phyloP scores from a whole-genome alignment of 2,329 filamentous ascomycete species.

The Aureobasidium sp. region DNA sequence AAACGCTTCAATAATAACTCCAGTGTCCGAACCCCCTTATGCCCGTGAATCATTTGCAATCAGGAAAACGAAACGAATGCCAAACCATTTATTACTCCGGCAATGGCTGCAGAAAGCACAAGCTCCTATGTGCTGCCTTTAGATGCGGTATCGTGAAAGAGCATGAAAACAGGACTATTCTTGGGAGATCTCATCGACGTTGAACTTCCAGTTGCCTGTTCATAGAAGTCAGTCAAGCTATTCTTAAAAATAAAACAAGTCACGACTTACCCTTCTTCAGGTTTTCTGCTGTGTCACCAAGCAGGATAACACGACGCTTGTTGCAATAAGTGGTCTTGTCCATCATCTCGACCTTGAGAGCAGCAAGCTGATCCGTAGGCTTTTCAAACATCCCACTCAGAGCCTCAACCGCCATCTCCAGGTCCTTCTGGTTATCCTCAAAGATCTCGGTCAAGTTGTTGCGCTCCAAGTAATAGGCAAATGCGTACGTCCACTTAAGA shows the following conservation, averaged over 20 bases:
- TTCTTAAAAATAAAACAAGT: neutral
- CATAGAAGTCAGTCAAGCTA: constrained; percentile 7
- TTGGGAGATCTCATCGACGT: constrained; percentile 16
- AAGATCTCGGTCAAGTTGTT: constrained; percentile 98
- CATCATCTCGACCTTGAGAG: constrained; percentile 93
- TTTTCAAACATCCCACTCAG: constrained; percentile 99
- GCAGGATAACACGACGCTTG: constrained; percentile 77
- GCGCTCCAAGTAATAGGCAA: constrained; percentile 91
- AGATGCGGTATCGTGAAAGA: constrained; percentile 4
- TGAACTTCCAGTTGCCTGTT: constrained; percentile 31
- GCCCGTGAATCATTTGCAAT: neutral
- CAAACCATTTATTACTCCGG: neutral
- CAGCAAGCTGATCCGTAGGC: constrained; percentile 75
- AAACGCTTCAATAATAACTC: neutral
- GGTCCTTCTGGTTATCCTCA: constrained; percentile 95
- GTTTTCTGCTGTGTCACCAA: constrained; percentile 90
- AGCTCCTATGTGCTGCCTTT: neutral
- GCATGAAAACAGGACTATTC: neutral
- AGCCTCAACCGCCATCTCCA: constrained; percentile 94
- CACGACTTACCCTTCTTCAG: constrained; percentile 71
- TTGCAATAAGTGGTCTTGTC: constrained; percentile 98
- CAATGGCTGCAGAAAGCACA: neutral
- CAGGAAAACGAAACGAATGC: neutral
- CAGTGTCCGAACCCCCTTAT: neutral
- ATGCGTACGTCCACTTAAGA: constrained; percentile 98